These are phyloP conservation scores for Oryza meridionalis DNA, from an alignment of 176 grass and related monocot genomes.

Conservation along the genomic window DNA sequence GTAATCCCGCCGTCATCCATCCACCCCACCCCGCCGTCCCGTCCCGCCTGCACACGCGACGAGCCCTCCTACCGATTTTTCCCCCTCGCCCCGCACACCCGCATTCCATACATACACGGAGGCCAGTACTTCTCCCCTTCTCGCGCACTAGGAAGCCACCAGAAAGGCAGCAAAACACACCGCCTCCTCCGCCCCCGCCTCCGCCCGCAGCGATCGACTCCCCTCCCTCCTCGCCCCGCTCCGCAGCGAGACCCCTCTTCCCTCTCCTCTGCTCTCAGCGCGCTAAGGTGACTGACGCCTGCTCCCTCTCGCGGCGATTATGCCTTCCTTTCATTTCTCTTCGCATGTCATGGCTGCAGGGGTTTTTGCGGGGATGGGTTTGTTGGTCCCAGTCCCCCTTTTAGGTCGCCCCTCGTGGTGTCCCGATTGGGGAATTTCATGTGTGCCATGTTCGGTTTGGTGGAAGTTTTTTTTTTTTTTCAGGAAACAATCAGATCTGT, in stretches of 20 bases:
- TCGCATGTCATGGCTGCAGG: not conserved
- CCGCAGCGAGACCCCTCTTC: no score
- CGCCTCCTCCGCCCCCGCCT: not conserved
- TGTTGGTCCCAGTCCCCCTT: not conserved
- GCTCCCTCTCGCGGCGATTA: not conserved
- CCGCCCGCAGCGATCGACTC: constrained; percentile 6
- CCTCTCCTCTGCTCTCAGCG: not conserved
- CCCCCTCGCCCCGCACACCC: not conserved
- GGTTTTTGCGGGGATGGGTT: not conserved
- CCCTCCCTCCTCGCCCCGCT: not conserved
- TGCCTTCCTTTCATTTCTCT: not conserved
- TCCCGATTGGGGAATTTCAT: constrained; percentile 6
- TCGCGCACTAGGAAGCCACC: not conserved
- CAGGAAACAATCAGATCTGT: constrained; percentile 41
- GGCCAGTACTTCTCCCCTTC: not conserved
- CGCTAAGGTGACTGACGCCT: not conserved
- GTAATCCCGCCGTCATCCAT: constrained; percentile 44
- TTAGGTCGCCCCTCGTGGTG: not conserved
- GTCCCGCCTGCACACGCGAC: not conserved
- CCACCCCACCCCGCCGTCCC: constrained; percentile 3
- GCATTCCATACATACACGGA: constrained; percentile 8
- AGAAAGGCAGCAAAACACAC: not conserved
- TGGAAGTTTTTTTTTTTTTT: not conserved
- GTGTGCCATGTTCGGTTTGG: not conserved
- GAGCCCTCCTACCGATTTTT: constrained; percentile 15